These are phyloP conservation scores for Bryoglossum gracile DNA, from an alignment of 495 filamentous ascomycete genomes.

Conservation along the genomic window DNA sequence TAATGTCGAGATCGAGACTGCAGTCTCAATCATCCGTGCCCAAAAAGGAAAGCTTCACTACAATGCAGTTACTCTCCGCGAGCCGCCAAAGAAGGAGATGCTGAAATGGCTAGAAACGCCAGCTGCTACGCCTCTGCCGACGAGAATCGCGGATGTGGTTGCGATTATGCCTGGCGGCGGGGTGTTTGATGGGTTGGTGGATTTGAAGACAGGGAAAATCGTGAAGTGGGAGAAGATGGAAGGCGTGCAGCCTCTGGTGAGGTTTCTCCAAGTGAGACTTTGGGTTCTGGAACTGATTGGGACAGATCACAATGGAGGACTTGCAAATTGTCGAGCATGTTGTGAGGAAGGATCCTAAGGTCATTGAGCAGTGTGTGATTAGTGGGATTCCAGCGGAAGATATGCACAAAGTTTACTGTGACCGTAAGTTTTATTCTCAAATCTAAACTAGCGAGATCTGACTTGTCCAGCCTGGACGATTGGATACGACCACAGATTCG, in stretches of 20 bases:
- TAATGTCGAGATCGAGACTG: slow-evolving; percentile 67
- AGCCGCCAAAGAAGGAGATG: slow-evolving; percentile 87
- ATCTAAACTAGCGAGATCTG: not conserved
- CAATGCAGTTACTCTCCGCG: slow-evolving; percentile 84
- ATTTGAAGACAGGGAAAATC: slow-evolving; percentile 65
- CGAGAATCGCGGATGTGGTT: slow-evolving; percentile 74
- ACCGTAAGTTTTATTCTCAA: slow-evolving; percentile 48
- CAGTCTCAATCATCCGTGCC: slow-evolving; percentile 61
- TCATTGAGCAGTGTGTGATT: slow-evolving; percentile 87
- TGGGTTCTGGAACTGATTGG: slow-evolving; percentile 13
- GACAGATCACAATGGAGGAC: slow-evolving; percentile 89
- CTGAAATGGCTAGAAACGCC: slow-evolving; percentile 68
- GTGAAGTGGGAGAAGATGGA: slow-evolving; percentile 68
- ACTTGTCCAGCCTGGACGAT: slow-evolving; percentile 77
- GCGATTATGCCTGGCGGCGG: slow-evolving; percentile 74
- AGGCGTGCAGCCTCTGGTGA: slow-evolving; percentile 75
- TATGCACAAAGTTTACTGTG: slow-evolving; percentile 41
- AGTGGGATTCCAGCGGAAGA: slow-evolving; percentile 80
- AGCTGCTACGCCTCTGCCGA: slow-evolving; percentile 52
- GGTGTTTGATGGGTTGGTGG: slow-evolving; percentile 80
- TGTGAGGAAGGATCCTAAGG: slow-evolving; percentile 71
- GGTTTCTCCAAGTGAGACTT: slow-evolving; percentile 12
- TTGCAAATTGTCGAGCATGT: slow-evolving; percentile 80
- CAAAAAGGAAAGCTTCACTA: slow-evolving; percentile 68
- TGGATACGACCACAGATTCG: slow-evolving; percentile 88